These are phyloP conservation scores for Heliamphora exappendiculata DNA, from an alignment of 148 eudicot species.

Conservation along the genomic window DNA sequence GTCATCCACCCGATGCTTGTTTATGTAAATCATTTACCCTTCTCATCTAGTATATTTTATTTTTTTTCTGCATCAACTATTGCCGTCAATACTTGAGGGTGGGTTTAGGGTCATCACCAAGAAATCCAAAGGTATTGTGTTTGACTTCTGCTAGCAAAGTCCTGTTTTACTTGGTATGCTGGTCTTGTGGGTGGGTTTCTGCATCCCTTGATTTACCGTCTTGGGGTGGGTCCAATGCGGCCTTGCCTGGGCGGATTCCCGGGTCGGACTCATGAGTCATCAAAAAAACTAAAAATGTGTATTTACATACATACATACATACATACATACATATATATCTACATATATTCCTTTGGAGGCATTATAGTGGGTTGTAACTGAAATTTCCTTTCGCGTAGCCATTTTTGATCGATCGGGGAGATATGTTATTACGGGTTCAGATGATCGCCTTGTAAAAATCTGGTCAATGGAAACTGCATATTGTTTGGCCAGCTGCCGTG, in stretches of 20 bases:
- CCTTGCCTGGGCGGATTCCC: too few relatives aligned
- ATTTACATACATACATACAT: too few relatives aligned
- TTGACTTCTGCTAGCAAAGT: too few relatives aligned
- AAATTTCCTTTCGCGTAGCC: conserved; percentile 41
- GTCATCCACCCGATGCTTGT: not conserved
- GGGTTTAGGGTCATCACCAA: too few relatives aligned
- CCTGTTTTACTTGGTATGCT: too few relatives aligned
- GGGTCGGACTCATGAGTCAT: too few relatives aligned
- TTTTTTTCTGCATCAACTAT: not conserved
- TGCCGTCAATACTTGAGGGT: conserved; percentile 1
- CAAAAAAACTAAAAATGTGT: too few relatives aligned
- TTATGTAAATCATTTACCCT: not conserved
- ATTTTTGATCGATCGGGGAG: conserved; percentile 87
- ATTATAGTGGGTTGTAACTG: not conserved
- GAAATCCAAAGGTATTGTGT: too few relatives aligned
- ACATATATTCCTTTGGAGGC: conserved; percentile 6
- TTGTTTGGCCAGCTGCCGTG: conserved; percentile 98
- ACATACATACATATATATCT: too few relatives aligned
- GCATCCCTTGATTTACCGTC: too few relatives aligned
- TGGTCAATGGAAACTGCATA: conserved; percentile 99
- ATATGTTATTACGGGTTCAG: conserved; percentile 93
- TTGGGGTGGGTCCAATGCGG: too few relatives aligned
- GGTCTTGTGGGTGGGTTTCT: too few relatives aligned
- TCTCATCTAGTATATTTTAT: not conserved
- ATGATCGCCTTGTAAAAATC: conserved; percentile 93